These are phyloP conservation scores for Trichoderma sp. DNA, from an alignment of 2,329 filamentous ascomycete genomes.

Conservation along the genomic window DNA sequence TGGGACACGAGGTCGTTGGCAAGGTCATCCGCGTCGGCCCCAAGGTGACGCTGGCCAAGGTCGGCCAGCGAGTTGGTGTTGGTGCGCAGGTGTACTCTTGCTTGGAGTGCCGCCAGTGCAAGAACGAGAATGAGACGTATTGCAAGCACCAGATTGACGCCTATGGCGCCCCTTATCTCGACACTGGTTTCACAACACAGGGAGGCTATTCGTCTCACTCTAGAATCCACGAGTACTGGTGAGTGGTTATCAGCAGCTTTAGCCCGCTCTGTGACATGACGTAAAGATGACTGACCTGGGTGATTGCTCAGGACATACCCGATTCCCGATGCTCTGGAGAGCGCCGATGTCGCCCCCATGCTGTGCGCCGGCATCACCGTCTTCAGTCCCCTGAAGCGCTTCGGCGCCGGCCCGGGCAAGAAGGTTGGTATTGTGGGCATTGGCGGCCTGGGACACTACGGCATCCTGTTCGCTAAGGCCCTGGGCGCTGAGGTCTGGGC, in stretches of 20 bases:
- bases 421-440: conserved; percentile 74
- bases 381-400: conserved; percentile 72
- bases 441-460: conserved; percentile 70
- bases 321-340: conserved; percentile 69
- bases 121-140: conserved; percentile 42
- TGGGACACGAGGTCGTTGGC: conserved; percentile 72
- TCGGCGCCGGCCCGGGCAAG: conserved; percentile 73
- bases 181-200: conserved; percentile 54
- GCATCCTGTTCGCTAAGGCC: conserved; percentile 65
- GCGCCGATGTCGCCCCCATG: conserved; percentile 68
- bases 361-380: conserved; percentile 81
- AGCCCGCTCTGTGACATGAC: conserved; percentile 49
- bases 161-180: conserved; percentile 49
- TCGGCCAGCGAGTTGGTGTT: conserved; percentile 58
- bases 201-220: conserved; percentile 49
- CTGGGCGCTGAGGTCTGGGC: conserved; percentile 61
- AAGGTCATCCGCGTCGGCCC: conserved; percentile 63
- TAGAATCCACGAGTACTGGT: conserved; percentile 45
- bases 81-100: conserved; percentile 58
- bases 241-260: conserved; percentile 29
- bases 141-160: conserved; percentile 43
- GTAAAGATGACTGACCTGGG: conserved; percentile 36
- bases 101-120: conserved; percentile 40
- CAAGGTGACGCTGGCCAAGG: conserved; percentile 44
- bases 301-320: conserved; percentile 54